Evolutionary conservation across 2,329 filamentous ascomycete genomes (phyloP).

Genomic region (Talaromyces sp.): DNA sequence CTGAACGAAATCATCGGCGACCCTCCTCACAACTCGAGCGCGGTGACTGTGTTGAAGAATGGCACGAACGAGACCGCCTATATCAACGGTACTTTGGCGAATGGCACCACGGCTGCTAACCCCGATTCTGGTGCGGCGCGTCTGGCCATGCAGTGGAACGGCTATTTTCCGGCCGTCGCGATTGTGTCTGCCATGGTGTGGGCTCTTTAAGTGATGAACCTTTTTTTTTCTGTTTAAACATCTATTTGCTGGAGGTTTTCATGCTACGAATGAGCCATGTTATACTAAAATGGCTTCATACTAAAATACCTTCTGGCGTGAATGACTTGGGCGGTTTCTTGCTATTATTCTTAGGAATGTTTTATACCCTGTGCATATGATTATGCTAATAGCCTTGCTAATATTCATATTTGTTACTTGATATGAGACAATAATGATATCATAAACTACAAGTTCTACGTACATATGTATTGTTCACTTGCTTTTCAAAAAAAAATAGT

Average conservation of each 20-base stretch:
- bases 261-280: not conserved
- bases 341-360: not conserved
- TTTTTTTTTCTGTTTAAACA: not conserved
- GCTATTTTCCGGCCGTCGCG: slow-evolving; percentile 38
- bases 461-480: no score
- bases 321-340: not conserved
- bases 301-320: not conserved
- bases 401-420: not conserved
- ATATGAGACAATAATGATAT: not conserved
- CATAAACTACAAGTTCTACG: not conserved
- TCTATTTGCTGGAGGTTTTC: not conserved
- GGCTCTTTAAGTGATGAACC: slow-evolving; percentile 16
- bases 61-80: slow-evolving; percentile 35
- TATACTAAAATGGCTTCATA: not conserved
- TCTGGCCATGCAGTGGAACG: slow-evolving; percentile 25
- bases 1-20: slow-evolving; percentile 38
- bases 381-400: not conserved
- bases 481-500: no score
- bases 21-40: slow-evolving; percentile 32
- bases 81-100: slow-evolving; percentile 44
- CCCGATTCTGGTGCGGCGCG: slow-evolving; percentile 17
- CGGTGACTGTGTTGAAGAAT: slow-evolving; percentile 34
- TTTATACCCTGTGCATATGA: not conserved
- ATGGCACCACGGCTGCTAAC: slow-evolving; percentile 37
- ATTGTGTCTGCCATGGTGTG: slow-evolving; percentile 31